Percentiles rank a stretch among this genome's conserved stretches.
These are phyloP conservation scores for Brachypodium distachyon DNA, from an alignment of 202 grass and related monocot genomes.

Conservation along the genomic window DNA sequence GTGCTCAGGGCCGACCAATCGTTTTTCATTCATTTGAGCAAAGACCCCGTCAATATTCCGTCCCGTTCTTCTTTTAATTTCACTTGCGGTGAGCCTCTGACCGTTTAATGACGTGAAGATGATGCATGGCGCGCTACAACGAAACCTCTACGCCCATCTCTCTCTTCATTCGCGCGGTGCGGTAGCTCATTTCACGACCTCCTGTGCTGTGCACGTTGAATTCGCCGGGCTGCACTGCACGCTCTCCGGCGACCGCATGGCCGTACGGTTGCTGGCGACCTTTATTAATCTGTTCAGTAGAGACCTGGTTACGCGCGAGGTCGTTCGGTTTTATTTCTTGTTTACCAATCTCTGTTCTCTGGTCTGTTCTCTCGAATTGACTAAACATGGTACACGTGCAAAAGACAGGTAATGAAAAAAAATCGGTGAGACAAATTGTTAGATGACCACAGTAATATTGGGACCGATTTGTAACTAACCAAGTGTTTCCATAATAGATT, in stretches of 20 bases:
- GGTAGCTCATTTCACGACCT: not conserved
- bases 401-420: no score
- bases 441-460: no score
- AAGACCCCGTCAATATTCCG: not conserved
- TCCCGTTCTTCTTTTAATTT: not conserved
- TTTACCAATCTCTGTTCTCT: not conserved
- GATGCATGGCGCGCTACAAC: no score
- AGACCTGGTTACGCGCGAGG: not conserved
- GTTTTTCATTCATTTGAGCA: not conserved
- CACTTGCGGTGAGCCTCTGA: not conserved
- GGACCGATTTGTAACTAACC: no score
- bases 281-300: not conserved
- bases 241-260: constrained; percentile 20
- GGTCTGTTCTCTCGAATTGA: not conserved
- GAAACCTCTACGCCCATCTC: not conserved
- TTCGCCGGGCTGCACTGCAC: not conserved
- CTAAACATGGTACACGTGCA: no score
- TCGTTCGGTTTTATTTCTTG: not conserved
- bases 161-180: not conserved
- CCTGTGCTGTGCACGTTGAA: not conserved
- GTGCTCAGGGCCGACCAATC: not conserved
- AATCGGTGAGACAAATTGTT: no score
- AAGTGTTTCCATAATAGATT: no score
- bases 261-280: not conserved
- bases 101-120: constrained; percentile 15